Conservation (phyloP, 768 basidiomycete genomes). For the Russula brevipes region DNA sequence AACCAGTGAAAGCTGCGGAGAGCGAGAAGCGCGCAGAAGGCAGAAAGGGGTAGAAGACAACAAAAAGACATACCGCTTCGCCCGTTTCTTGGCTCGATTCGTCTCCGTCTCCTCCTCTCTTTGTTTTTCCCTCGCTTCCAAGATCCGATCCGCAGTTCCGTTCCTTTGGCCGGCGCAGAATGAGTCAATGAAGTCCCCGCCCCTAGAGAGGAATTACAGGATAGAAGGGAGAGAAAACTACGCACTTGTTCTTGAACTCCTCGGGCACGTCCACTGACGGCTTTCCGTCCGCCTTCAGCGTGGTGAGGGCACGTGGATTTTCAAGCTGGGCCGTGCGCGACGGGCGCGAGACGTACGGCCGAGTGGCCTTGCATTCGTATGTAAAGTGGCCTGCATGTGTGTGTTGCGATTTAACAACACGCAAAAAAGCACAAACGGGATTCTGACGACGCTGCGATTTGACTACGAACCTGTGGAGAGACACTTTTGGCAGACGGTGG, state of each 20-base stretch:
- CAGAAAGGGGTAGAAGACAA: neutral
- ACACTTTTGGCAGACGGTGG: slow-evolving; percentile 81
- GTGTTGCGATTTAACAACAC: no score
- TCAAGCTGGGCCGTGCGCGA: slow-evolving; percentile 83
- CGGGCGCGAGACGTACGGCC: slow-evolving; percentile 85
- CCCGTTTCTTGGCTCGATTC: slow-evolving; percentile 28
- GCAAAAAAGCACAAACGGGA: no score
- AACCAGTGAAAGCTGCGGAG: slow-evolving; percentile 16
- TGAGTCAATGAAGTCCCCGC: neutral
- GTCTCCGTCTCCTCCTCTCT: slow-evolving; percentile 46
- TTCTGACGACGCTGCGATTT: neutral
- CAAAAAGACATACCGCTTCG: slow-evolving; percentile 31
- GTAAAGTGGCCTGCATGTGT: slow-evolving; percentile 70
- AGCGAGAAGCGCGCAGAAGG: slow-evolving; percentile 12
- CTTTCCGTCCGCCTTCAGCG: slow-evolving; percentile 63
- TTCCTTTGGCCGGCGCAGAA: slow-evolving; percentile 36
- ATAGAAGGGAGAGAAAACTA: slow-evolving; percentile 12
- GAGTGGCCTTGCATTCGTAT: slow-evolving; percentile 77
- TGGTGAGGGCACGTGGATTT: slow-evolving; percentile 62
- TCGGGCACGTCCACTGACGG: slow-evolving; percentile 84
- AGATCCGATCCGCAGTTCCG: slow-evolving; percentile 80
- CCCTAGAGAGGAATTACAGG: no score
- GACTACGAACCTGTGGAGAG: slow-evolving; percentile 53
- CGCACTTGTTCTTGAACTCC: slow-evolving; percentile 81
- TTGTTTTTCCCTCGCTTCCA: slow-evolving; percentile 79